phyloP scores from a whole-genome alignment of 2,329 filamentous ascomycete genomes.

The Calonectria crousiana region DNA sequence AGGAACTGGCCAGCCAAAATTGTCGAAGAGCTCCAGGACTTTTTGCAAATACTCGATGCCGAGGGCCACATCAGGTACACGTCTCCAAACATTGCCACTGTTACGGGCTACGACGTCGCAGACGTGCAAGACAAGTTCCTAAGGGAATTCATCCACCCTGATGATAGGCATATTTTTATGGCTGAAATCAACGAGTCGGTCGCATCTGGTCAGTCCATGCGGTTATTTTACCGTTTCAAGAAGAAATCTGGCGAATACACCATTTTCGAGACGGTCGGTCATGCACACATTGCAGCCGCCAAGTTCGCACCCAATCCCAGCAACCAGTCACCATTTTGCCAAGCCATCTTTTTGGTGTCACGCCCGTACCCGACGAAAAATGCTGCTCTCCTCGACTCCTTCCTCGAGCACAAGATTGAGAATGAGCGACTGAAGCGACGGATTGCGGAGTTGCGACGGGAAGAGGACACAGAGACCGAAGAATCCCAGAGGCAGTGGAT shows the following conservation, averaged over 20 bases:
- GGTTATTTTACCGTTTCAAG: conserved; percentile 89
- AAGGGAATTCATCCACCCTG: conserved; percentile 85
- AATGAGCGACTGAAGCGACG: conserved; percentile 88
- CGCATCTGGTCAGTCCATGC: conserved; percentile 80
- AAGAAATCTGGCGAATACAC: conserved; percentile 77
- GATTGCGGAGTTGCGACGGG: conserved; percentile 85
- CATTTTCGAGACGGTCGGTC: conserved; percentile 93
- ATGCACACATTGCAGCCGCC: conserved; percentile 85
- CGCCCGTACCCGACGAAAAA: conserved; percentile 92
- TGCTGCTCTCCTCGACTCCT: conserved; percentile 86
- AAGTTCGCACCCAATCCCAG: conserved; percentile 72
- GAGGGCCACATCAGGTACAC: conserved; percentile 87
- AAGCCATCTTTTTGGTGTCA: conserved; percentile 94
- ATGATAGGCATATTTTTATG: conserved; percentile 86
- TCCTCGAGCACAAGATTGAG: conserved; percentile 96
- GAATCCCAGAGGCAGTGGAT: conserved; percentile 72
- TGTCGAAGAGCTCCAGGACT: conserved; percentile 89
- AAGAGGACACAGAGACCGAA: conserved; percentile 85
- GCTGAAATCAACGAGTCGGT: conserved; percentile 92
- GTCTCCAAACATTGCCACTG: conserved; percentile 79
- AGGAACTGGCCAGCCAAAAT: conserved; percentile 89
- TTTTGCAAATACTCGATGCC: conserved; percentile 87
- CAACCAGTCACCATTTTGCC: conserved; percentile 78
- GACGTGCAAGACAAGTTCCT: conserved; percentile 83
- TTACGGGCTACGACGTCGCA: conserved; percentile 81